Conservation (phyloP, 1,284 basidiomycete genomes). For the Trametes polyzona region DNA sequence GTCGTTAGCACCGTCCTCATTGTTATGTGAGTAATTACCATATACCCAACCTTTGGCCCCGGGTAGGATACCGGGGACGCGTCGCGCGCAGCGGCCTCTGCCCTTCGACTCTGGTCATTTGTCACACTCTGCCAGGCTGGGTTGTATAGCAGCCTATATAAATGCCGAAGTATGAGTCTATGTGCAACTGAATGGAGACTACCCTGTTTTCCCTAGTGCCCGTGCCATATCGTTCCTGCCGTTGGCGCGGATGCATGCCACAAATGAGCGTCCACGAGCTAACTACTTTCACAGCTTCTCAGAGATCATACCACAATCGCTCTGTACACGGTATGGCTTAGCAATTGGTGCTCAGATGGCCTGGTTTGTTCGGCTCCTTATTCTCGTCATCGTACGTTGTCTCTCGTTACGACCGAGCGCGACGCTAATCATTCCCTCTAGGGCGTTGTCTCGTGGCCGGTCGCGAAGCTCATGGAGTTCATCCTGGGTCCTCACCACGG, state of each 20-base stretch:
- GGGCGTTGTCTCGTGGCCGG: slow-evolving; percentile 83
- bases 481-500: slow-evolving; percentile 65
- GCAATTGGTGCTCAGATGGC: slow-evolving; percentile 91
- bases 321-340: slow-evolving; percentile 91
- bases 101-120: no score
- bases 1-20: slow-evolving; percentile 84
- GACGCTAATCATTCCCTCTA: slow-evolving; percentile 31
- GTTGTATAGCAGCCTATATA: no score
- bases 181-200: no score
- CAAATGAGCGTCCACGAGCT: background rate
- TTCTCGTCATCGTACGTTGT: slow-evolving; percentile 63
- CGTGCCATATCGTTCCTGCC: background rate
- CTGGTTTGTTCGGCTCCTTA: slow-evolving; percentile 71
- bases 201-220: background rate
- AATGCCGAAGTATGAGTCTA: no score
- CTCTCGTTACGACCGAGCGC: background rate
- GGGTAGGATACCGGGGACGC: no score
- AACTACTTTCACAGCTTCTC: slow-evolving; percentile 59
- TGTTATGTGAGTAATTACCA: slow-evolving; percentile 78
- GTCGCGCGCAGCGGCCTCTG: no score
- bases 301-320: slow-evolving; percentile 89
- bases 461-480: slow-evolving; percentile 69
- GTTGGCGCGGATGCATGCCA: background rate
- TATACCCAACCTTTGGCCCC: no score
- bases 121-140: no score